Evolutionary conservation across 352 stramenopile genomes (phyloP), one percentile per base, ranked within the genome.

Genomic region (Phytophthora cryptogea): DNA sequence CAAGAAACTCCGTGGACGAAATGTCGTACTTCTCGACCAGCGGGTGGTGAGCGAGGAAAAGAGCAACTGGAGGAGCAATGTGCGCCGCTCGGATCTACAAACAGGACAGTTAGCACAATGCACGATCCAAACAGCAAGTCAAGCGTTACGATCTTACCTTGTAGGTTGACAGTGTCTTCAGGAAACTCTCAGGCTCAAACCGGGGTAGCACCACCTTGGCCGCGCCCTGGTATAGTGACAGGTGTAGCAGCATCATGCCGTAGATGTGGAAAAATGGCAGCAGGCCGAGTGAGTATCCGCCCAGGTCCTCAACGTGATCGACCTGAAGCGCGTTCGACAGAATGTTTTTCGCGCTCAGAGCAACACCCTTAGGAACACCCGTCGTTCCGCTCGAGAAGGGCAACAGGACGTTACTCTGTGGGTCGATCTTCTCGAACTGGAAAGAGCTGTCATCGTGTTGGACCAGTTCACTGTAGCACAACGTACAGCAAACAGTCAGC

Each of bases 241-340:
- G 78, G 30, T 98, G 73, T 26, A 97, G 60, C 20, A 95, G 70
- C 43, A 89, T 83, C 23, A 90, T 77, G 50, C 89, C 92, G 69
- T 98, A 98, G 55, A 98, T 98, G 62, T 99, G 95, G 78, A 97
- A 98, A 54, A 98, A 97, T 14, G 96, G 95, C 31, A 99, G 72
- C 33, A 94, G 49, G 0, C 65, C 76, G 14, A 97, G 57, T 20
- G 74, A 78, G 37, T 78, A 68, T 28, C 61, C 54, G 28, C 66
- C 56, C n/a, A 83, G 64, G n/a, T 92, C 65, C 48, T 92, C 83
- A 23, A 94, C 77, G 8, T 80, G 57, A 46, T 77, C 45, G 11
- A 88, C 70, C 63, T 98, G 94, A 9, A 97, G 47, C 13, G 97
- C 71, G 62, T 98, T 98, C 2, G 75, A 72, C 11, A 96, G 59